Evolutionary conservation across 352 stramenopile species (phyloP), one percentile per base, ranked within the genome.

Genomic region (Phytophthora fragariaefolia): DNA sequence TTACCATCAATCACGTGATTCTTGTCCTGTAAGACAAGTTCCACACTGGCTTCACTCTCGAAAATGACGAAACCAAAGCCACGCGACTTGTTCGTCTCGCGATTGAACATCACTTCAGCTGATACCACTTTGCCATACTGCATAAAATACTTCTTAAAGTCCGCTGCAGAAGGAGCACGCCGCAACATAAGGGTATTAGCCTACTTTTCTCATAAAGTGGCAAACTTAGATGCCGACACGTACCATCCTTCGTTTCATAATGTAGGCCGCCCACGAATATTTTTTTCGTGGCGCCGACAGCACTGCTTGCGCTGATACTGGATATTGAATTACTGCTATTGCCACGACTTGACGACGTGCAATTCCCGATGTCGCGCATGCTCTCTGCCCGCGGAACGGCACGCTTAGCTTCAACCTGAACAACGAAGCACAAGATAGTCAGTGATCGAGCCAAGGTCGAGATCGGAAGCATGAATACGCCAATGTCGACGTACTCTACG

Each of bases 51-150:
- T 58, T 97, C 90, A 20, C 63, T 90, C 65, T 98, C 93, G 62
- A 98, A 98, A 58, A 98, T 93, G 45, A 98, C 92, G 76, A 98
- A 98, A 6, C 93, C 93, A 79, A 98, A 98, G 59, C 92, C 93
- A 46, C 92, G 77, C 23, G 89, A 97, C 64, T 98, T 98, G 86
- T 98, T 97, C 20, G 93, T 98, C 66, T 98, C 93, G 34, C 92
- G 85, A 59, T 98, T 98, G 76, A 98, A 98, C 93, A 98, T 98
- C 27, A 98, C 92, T 73, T 98, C 92, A 34, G 90, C 91, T 6
- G 87, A 97, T 58, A 97, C 77, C n/a, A 98, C 92, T 54, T 96
- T 96, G 53, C 93, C 93, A 55, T 92, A 98, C 66, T 97, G 89
- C 65, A 90, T 76, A 80, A 98, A 98, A 77, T 97, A 98, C 62